Base-by-base conservation (phyloP, 768 basidiomycete genomes). In the Phlebiopsis flavidoalba region DNA sequence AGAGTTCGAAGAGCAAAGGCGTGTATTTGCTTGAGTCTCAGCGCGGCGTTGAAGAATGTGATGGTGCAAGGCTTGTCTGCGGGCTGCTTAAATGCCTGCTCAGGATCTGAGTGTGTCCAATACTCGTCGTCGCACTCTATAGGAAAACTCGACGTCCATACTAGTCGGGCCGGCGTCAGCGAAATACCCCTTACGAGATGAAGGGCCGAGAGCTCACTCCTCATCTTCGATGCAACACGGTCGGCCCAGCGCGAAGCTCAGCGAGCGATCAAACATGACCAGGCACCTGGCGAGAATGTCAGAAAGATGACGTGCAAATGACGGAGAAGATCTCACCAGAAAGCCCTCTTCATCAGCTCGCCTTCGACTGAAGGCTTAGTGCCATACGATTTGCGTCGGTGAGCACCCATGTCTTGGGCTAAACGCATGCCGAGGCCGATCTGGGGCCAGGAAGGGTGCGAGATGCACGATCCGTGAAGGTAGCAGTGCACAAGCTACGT, bases 91-190 rank as follows among this genome's bases (percentile, higher is more conserved):
- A 88, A 89, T 12, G 76, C 79, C 48, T 77, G 73, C 1, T 76
- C 74, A 0, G 82, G 81, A 60, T 85, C 83, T 35, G 74, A 72
- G 40, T 72, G 72, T 11, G 84, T 79, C 91, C 90, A 93, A 66
- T 84, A 92, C 60, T 86, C 82, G 62, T 88, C 87, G 63, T 95
- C 90, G 8, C 92, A 85, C 69, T 92, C 89, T 0, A 62, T 45
- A 2, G 62, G 57, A 12, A n/a, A 83, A 73, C 46, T 89, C 88
- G 5, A 87, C 74, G 63, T 92, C 89, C 64, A 88, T 84, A 65
- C 88, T 89, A 52, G 2, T 26, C 17, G 31, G 35, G 14, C n/a
- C 5, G 43, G 56, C 10, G 56, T 15, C 35, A 46, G 47, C 52
- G 49, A 3, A 43, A 12, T 43, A 17, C 12, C 24, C 50, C 53